Conservation (phyloP, 73 alveolate species). For the Paramecium bursaria region DNA sequence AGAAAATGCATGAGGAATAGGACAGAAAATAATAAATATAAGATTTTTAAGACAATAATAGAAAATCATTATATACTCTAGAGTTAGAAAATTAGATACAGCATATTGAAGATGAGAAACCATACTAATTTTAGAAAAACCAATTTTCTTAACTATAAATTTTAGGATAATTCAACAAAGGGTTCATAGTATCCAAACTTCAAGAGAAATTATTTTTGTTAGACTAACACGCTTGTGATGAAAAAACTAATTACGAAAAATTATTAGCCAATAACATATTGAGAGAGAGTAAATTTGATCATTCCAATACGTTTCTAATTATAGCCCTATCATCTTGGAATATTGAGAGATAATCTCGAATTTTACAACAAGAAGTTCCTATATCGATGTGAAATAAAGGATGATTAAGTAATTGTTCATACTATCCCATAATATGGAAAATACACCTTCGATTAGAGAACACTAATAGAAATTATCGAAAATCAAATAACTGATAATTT, state of each 20-base stretch:
- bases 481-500: constrained; percentile 59
- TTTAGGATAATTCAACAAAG: constrained; percentile 95
- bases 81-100: too few relatives aligned
- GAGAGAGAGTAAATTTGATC: constrained; percentile 71
- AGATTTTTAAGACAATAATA: too few relatives aligned
- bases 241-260: constrained; percentile 90
- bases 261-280: constrained; percentile 77
- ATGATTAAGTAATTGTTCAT: constrained; percentile 1
- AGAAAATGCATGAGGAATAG: too few relatives aligned
- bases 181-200: constrained; percentile 87
- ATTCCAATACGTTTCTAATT: constrained; percentile 76
- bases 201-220: constrained; percentile 83
- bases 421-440: constrained; percentile 12
- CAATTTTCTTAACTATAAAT: constrained; percentile 83
- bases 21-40: too few relatives aligned
- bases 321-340: constrained; percentile 70
- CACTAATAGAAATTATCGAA: constrained; percentile 17
- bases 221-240: constrained; percentile 99
- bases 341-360: constrained; percentile 63
- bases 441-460: background rate
- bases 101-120: background rate
- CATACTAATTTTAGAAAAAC: constrained; percentile 75
- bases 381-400: constrained; percentile 48
- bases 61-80: too few relatives aligned
- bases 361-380: constrained; percentile 74